phyloP scores from a whole-genome alignment of 148 eudicot genomes.

The Cornus kousa region DNA sequence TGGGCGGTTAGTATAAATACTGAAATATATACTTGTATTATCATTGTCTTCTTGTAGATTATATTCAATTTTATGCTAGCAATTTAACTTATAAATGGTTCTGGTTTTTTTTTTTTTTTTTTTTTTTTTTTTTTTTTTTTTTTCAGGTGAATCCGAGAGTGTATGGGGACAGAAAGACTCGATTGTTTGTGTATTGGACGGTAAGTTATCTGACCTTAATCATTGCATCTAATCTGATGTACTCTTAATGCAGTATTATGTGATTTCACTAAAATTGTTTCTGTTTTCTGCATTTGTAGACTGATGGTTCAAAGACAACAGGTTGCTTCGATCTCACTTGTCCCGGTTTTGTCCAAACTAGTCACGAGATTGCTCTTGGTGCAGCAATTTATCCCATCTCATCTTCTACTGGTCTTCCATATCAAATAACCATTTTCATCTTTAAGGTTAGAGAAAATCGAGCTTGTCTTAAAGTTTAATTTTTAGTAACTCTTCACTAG shows the following conservation, averaged over 20 bases:
- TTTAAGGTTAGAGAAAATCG: slow-evolving; percentile 25
- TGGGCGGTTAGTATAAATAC: slow-evolving; percentile 53
- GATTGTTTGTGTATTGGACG: slow-evolving; percentile 63
- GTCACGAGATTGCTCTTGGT: slow-evolving; percentile 54
- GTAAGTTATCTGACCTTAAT: slow-evolving; percentile 33
- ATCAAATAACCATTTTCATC: slow-evolving; percentile 33
- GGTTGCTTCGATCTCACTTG: slow-evolving; percentile 71
- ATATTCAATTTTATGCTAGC: neutral
- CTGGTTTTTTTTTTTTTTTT: neutral
- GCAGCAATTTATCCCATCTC: slow-evolving; percentile 53
- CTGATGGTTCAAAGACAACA: slow-evolving; percentile 43
- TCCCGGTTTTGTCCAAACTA: slow-evolving; percentile 71
- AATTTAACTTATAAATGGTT: neutral
- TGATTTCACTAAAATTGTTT: neutral
- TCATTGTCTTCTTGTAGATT: neutral
- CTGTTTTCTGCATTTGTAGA: slow-evolving; percentile 16
- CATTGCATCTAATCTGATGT: neutral
- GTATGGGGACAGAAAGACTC: slow-evolving; percentile 56
- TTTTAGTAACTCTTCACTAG: neutral
- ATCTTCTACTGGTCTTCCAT: slow-evolving; percentile 28
- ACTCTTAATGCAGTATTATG: neutral
- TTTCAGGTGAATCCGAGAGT: slow-evolving; percentile 64
- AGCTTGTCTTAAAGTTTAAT: neutral
- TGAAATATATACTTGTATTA: neutral
- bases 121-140: neutral